These are phyloP conservation scores for Letharia columbiana DNA, from an alignment of 495 filamentous ascomycete genomes.

Conservation along the genomic window DNA sequence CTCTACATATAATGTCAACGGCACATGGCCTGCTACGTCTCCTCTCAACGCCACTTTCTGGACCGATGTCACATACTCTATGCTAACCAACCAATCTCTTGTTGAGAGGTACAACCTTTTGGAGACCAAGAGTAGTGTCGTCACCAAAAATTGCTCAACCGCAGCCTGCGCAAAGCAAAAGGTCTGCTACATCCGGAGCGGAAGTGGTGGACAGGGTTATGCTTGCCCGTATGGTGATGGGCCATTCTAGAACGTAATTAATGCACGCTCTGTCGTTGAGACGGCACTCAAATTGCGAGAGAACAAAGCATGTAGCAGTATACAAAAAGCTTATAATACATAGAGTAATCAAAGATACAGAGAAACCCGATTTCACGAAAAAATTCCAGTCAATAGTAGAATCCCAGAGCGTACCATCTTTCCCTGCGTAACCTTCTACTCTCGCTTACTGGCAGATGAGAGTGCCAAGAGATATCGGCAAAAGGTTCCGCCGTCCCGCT, in stretches of 20 bases:
- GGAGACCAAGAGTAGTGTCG: slow-evolving; percentile 38
- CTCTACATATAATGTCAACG: slow-evolving; percentile 24
- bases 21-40: slow-evolving; percentile 33
- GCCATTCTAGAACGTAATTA: background rate
- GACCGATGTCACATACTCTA: slow-evolving; percentile 39
- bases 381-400: too few species aligned
- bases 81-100: slow-evolving; percentile 36
- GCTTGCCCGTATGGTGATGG: slow-evolving; percentile 34
- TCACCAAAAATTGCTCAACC: slow-evolving; percentile 39
- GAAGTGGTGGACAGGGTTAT: slow-evolving; percentile 35
- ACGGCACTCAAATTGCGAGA: too few species aligned
- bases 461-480: background rate
- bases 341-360: background rate
- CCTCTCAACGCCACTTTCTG: slow-evolving; percentile 42
- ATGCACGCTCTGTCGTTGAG: background rate
- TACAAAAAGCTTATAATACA: background rate
- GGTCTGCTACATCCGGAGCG: slow-evolving; percentile 42
- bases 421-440: too few species aligned
- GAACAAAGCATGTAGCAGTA: background rate
- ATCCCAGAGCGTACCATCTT: background rate
- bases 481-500: background rate
- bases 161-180: slow-evolving; percentile 38
- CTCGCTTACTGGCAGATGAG: background rate
- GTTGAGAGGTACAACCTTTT: slow-evolving; percentile 38
- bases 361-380: background rate